Conservation (phyloP, 1,139 yeast genomes). For the Saccharomycopsis hybrid region DNA sequence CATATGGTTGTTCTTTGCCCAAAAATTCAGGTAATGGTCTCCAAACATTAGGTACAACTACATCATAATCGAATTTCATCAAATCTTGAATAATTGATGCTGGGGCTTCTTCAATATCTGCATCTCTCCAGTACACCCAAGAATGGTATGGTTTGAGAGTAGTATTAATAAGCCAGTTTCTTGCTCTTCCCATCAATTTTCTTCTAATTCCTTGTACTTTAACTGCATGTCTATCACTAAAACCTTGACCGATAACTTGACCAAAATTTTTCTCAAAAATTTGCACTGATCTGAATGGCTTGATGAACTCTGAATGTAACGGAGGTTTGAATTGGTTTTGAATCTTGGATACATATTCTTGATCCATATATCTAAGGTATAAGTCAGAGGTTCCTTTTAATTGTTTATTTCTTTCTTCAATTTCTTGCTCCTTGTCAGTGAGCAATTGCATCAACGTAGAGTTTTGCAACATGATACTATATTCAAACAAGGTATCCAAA, state of each 20-base stretch:
- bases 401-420: constrained; percentile 27
- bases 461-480: constrained; percentile 60
- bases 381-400: constrained; percentile 49
- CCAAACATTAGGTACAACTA: constrained; percentile 89
- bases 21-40: constrained; percentile 74
- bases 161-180: constrained; percentile 77
- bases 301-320: constrained; percentile 34
- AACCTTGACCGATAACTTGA: constrained; percentile 79
- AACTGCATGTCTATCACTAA: constrained; percentile 82
- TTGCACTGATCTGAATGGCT: constrained; percentile 40
- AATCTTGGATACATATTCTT: constrained; percentile 52
- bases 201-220: constrained; percentile 86
- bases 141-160: constrained; percentile 82
- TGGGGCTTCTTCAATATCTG: constrained; percentile 79
- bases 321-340: constrained; percentile 38
- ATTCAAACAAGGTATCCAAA: constrained; percentile 49
- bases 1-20: constrained; percentile 78
- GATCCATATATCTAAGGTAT: constrained; percentile 64
- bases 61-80: constrained; percentile 70
- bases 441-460: constrained; percentile 54
- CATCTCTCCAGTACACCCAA: constrained; percentile 96
- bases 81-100: constrained; percentile 72
- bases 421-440: constrained; percentile 35
- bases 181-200: constrained; percentile 82
- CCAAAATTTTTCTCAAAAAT: constrained; percentile 83